Evolutionary conservation across 2,329 filamentous ascomycete genomes (phyloP).

Genomic region (Colletotrichum sp.): DNA sequence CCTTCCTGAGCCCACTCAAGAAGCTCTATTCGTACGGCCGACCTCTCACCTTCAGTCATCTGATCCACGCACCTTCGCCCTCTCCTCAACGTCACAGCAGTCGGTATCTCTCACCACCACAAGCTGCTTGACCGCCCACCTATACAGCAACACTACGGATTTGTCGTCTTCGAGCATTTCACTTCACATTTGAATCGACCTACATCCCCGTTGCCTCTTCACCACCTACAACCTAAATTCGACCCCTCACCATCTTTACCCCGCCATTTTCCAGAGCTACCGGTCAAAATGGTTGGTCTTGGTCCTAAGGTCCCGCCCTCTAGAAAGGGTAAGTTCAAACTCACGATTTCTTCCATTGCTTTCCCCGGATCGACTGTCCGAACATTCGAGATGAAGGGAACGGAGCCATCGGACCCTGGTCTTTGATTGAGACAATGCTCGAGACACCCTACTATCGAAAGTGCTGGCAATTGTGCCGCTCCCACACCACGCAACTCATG

Average conservation of each 20-base stretch:
- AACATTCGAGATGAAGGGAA: background rate
- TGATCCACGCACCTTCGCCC: constrained; percentile 18
- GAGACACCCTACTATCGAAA: background rate
- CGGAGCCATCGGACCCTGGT: background rate
- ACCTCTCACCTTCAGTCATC: constrained; percentile 15
- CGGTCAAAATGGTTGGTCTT: constrained; percentile 54
- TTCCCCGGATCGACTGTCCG: background rate
- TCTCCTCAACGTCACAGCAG: constrained; percentile 15
- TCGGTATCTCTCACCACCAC: constrained; percentile 2
- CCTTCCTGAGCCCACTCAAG: background rate
- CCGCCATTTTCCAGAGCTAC: constrained; percentile 28
- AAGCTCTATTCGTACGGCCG: background rate
- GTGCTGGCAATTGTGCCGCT: background rate
- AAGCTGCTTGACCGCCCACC: background rate
- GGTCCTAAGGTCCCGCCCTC: constrained; percentile 56
- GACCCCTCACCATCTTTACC: constrained; percentile 28
- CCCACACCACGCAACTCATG: background rate
- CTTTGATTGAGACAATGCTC: background rate
- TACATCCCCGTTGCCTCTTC: background rate
- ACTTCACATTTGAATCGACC: background rate
- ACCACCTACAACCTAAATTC: background rate
- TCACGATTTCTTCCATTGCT: constrained; percentile 16
- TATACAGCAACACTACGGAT: background rate
- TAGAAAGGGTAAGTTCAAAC: constrained; percentile 69
- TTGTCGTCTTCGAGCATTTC: background rate